phyloP scores from a whole-genome alignment of 805 yeast species.

The Candida easanensis region DNA sequence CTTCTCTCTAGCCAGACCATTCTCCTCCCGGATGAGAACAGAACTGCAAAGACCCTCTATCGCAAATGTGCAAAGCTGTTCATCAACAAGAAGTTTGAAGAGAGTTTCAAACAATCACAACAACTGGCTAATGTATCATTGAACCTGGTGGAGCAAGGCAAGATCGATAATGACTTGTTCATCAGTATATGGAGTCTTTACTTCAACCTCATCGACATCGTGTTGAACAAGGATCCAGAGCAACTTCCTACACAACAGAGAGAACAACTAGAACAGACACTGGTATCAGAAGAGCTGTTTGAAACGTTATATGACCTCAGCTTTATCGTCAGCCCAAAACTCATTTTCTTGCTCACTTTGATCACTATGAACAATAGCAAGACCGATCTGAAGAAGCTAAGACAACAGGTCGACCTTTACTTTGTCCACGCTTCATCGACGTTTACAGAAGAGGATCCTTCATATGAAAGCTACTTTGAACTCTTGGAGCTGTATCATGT shows the following conservation, averaged over 20 bases:
- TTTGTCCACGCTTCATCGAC: conserved; percentile 13
- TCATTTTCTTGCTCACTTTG: conserved; percentile 19
- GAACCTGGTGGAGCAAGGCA: conserved; percentile 8
- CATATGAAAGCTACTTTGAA: conserved; percentile 15
- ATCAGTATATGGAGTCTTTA: conserved; percentile 26
- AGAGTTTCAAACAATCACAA: conserved; percentile 13
- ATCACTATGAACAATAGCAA: conserved; percentile 24
- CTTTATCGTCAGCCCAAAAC: conserved; percentile 19
- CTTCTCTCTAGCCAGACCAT: conserved; percentile 8
- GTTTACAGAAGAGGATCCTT: conserved; percentile 3
- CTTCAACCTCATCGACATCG: conserved; percentile 26
- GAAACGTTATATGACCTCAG: conserved; percentile 11
- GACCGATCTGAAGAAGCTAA: conserved; percentile 16
- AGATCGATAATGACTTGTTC: conserved; percentile 16
- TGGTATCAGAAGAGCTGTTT: conserved; percentile 17
- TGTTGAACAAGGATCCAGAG: conserved; percentile 18
- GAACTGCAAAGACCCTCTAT: conserved; percentile 14
- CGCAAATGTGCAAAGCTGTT: conserved; percentile 25
- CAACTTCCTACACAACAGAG: conserved; percentile 1
- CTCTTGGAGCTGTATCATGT: conserved; percentile 24
- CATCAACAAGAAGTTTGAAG: conserved; percentile 25
- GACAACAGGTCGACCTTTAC: conserved; percentile 23
- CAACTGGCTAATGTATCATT: conserved; percentile 11
- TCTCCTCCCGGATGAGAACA: conserved; percentile 8
- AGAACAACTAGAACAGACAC: conserved; percentile 2